Percentiles rank a stretch among this genome's conserved stretches.
Evolutionary conservation across 768 basidiomycete species (phyloP).

Genomic region (Mycena olivaceomarginata): DNA sequence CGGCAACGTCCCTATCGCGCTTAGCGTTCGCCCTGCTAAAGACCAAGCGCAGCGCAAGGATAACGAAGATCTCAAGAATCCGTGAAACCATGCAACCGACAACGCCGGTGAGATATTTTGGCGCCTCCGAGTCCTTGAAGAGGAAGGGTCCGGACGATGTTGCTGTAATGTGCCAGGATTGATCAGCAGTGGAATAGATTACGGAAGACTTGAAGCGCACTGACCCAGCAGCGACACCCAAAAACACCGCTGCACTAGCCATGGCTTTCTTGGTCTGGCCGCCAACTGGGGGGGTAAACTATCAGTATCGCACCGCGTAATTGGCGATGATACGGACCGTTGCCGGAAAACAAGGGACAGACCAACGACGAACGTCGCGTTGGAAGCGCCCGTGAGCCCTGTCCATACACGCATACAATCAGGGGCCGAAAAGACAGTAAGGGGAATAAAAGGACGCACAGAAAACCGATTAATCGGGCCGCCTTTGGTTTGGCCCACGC

Average conservation of each 20-base stretch:
- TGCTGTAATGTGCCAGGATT: constrained; percentile 27
- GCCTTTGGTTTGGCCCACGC: constrained; percentile 49
- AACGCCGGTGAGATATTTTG: constrained; percentile 48
- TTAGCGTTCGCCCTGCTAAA: constrained; percentile 43
- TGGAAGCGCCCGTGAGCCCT: constrained; percentile 51
- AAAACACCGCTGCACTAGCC: constrained; percentile 43
- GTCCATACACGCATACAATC: not conserved
- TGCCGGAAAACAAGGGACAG: constrained; percentile 60
- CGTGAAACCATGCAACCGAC: constrained; percentile 50
- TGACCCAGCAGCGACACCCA: constrained; percentile 48
- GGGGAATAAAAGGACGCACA: constrained; percentile 34
- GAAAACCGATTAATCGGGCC: constrained; percentile 46
- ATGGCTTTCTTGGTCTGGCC: constrained; percentile 55
- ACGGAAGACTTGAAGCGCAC: not conserved
- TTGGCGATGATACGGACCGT: constrained; percentile 42
- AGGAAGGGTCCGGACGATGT: constrained; percentile 50
- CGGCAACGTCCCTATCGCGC: constrained; percentile 46
- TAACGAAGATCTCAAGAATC: constrained; percentile 48
- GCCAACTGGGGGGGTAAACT: constrained; percentile 41
- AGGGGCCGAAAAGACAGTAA: not conserved
- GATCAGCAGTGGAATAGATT: not conserved
- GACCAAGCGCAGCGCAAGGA: constrained; percentile 49
- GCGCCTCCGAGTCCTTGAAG: constrained; percentile 49
- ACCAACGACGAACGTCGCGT: constrained; percentile 55
- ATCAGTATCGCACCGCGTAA: not conserved